These are phyloP conservation scores for Botrytis pseudocinerea DNA, from an alignment of 2,329 filamentous ascomycete species.

Conservation along the genomic window DNA sequence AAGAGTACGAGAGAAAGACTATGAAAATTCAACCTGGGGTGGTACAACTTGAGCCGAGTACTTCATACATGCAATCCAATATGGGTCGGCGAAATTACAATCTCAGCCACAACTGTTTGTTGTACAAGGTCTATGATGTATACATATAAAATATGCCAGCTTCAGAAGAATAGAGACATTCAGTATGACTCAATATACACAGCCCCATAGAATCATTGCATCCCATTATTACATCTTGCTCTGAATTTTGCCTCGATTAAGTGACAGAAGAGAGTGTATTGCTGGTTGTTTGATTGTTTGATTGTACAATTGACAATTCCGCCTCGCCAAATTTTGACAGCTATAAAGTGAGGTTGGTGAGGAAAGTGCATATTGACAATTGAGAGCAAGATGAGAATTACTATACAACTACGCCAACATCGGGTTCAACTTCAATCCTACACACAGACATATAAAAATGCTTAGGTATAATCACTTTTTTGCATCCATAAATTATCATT, in stretches of 20 bases:
- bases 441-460: background rate
- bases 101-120: background rate
- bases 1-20: background rate
- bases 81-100: background rate
- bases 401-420: background rate
- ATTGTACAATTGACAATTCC: conserved; percentile 28
- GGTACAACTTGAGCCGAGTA: background rate
- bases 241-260: conserved; percentile 38
- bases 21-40: background rate
- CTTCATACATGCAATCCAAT: background rate
- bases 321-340: conserved; percentile 16
- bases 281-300: conserved; percentile 29
- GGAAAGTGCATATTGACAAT: background rate
- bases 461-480: background rate
- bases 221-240: background rate
- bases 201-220: background rate
- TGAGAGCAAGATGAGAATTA: background rate
- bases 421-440: background rate
- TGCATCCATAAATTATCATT: background rate
- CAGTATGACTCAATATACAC: background rate
- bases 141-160: background rate
- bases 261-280: conserved; percentile 34
- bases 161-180: background rate
- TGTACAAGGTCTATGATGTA: background rate
- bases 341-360: conserved; percentile 18